Evolutionary conservation across 768 basidiomycete species (phyloP), one percentile per base, ranked within the genome.

Genomic region (Austroboletus eburneus): DNA sequence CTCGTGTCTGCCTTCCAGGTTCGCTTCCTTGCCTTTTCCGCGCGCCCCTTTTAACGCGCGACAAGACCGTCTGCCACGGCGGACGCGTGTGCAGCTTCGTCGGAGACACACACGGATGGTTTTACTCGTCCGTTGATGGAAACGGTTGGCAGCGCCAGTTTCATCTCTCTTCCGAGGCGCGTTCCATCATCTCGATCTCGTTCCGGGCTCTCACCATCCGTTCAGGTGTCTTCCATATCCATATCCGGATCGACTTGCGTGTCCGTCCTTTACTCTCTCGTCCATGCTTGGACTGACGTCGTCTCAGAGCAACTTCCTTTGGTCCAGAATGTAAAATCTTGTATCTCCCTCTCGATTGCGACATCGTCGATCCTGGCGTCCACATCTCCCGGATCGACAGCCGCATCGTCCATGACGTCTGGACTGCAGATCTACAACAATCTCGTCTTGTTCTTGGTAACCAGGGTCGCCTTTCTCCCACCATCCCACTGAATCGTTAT

Each of bases 41-140:
- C 14, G 5, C 33, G 14, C 7, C 33, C 18, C 16, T 17, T 12
- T 17, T 18, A 12, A 43, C 46, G 10, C 18, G 17, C 4, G 9
- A 23, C 46, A 48, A 76, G 75, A 59, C 70, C 20, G 60, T 68
- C 27, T 57, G 44, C 17, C 43, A 70, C 32, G 48, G 62, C 30
- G 73, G 65, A 16, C 57, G 48, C 25, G 42, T 52, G 5, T 71
- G 63, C 51, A 65, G 63, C 20, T 73, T 79, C 49, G 59, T 73
- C n/a, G 81, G 81, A 1, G 80, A 83, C 39, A 62, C 69, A 44
- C 56, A 57, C 39, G 81, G 81, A 22, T 80, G 79, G 77, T 53
- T 80, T 23, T 78, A 73, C 50, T 62, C 68, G 5, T 67, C 59
- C 45, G 42, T 52, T 2, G 47, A 34, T 3, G 5, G 5, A 35